Conservation (phyloP, 169 alveolate species). For the Eimeria tenella region DNA sequence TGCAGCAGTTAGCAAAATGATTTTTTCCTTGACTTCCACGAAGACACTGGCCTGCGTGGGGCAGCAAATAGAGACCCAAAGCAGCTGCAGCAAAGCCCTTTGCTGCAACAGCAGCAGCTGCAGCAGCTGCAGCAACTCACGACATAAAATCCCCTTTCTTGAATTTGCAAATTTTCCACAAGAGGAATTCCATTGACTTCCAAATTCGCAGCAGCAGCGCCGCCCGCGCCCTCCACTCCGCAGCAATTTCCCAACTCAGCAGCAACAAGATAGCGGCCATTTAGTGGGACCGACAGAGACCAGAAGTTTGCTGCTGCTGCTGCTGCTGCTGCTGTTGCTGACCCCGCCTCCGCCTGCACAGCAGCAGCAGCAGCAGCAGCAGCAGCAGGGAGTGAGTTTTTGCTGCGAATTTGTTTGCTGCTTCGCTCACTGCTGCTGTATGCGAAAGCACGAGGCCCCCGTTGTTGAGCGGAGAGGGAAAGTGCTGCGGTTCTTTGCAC, state of each 20-base stretch:
- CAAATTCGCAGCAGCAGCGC: not conserved
- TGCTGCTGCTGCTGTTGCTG: constrained; percentile 1
- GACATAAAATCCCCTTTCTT: not conserved
- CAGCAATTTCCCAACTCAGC: constrained; percentile 79
- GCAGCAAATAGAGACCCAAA: too few relatives aligned
- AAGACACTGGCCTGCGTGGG: not conserved
- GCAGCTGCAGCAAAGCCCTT: not conserved
- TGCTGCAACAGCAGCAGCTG: not conserved
- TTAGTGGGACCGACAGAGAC: constrained; percentile 74
- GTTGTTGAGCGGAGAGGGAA: not conserved
- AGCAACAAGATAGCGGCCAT: constrained; percentile 63
- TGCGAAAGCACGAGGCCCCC: not conserved
- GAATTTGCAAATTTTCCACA: constrained; percentile 16
- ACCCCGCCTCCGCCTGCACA: not conserved
- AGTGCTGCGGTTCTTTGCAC: not conserved
- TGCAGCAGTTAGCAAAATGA: constrained; percentile 6
- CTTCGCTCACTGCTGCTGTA: not conserved
- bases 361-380: not conserved
- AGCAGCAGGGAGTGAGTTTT: not conserved
- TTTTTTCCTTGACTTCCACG: constrained; percentile 38
- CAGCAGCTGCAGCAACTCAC: not conserved
- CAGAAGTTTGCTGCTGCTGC: constrained; percentile 64
- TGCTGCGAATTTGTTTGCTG: not conserved
- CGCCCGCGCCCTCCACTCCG: constrained; percentile 24
- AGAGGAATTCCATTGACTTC: constrained; percentile 66